Evolutionary conservation across 495 filamentous ascomycete genomes (phyloP).

Genomic region (Tuber brumale): DNA sequence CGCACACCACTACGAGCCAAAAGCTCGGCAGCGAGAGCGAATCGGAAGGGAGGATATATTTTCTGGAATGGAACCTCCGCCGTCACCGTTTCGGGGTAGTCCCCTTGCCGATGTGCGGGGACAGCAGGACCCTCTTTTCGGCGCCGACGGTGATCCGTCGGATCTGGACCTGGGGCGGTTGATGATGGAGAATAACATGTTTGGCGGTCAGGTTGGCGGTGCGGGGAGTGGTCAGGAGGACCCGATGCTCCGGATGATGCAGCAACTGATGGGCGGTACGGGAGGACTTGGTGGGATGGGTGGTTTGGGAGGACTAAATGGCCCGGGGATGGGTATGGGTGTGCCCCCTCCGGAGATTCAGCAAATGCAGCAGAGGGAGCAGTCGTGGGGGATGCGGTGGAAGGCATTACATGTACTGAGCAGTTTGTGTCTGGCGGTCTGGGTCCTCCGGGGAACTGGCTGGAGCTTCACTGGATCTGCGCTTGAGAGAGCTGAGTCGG

Average conservation of each 20-base stretch:
- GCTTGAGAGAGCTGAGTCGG: constrained; percentile 24
- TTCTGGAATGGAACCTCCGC: constrained; percentile 8
- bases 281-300: constrained; percentile 26
- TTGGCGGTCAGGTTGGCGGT: constrained; percentile 10
- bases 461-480: constrained; percentile 32
- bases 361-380: constrained; percentile 9
- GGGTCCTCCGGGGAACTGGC: constrained; percentile 22
- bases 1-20: constrained; percentile 52
- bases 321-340: constrained; percentile 33
- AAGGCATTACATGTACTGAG: constrained; percentile 30
- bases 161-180: constrained; percentile 25
- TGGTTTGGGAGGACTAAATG: constrained; percentile 21
- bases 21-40: constrained; percentile 25
- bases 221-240: constrained; percentile 22
- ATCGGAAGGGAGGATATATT: constrained; percentile 22
- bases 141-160: constrained; percentile 5
- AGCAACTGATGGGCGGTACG: constrained; percentile 33
- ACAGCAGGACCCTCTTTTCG: not conserved
- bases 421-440: constrained; percentile 30
- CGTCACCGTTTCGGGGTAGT: not conserved
- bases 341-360: constrained; percentile 29
- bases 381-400: constrained; percentile 38
- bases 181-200: constrained; percentile 27
- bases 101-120: not conserved
- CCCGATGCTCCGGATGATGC: constrained; percentile 39